Conservation (phyloP, 345 rosid species). For the Arabis alpina region DNA sequence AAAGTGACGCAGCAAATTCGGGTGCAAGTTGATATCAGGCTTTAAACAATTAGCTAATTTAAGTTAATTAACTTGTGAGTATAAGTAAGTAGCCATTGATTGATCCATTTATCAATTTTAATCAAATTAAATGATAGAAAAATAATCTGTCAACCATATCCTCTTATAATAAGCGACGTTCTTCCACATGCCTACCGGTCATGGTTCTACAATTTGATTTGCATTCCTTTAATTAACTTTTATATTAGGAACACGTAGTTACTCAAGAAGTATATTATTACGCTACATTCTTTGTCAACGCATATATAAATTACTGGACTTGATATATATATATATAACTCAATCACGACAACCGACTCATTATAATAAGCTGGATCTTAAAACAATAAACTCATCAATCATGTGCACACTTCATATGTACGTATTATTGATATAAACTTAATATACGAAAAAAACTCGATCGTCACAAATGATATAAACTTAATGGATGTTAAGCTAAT, state of each 20-base stretch:
- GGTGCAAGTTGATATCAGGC: slow-evolving; percentile 20
- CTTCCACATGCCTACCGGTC: slow-evolving; percentile 33
- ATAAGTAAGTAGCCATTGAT: slow-evolving; percentile 11
- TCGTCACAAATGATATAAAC: background rate
- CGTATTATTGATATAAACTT: slow-evolving; percentile 19
- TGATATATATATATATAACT: background rate
- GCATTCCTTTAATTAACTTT: background rate
- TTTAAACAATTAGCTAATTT: background rate
- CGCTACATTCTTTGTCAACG: slow-evolving; percentile 27
- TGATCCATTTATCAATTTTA: slow-evolving; percentile 17
- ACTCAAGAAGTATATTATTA: slow-evolving; percentile 5
- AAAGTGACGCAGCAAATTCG: slow-evolving; percentile 6
- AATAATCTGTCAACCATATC: slow-evolving; percentile 5
- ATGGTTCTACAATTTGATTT: slow-evolving; percentile 29
- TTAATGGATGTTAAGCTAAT: background rate
- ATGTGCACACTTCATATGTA: slow-evolving; percentile 3
- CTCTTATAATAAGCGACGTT: slow-evolving; percentile 26
- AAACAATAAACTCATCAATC: background rate
- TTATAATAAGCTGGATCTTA: slow-evolving; percentile 21
- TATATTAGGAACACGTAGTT: slow-evolving; percentile 14
- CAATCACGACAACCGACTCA: slow-evolving; percentile 8
- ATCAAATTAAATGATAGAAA: background rate
- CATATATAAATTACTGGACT: slow-evolving; percentile 23
- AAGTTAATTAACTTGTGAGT: background rate
- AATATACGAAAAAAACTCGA: slow-evolving; percentile 5